Base-by-base conservation (phyloP, 2,329 filamentous ascomycete species). In the Bimuria novae-zelandiae region DNA sequence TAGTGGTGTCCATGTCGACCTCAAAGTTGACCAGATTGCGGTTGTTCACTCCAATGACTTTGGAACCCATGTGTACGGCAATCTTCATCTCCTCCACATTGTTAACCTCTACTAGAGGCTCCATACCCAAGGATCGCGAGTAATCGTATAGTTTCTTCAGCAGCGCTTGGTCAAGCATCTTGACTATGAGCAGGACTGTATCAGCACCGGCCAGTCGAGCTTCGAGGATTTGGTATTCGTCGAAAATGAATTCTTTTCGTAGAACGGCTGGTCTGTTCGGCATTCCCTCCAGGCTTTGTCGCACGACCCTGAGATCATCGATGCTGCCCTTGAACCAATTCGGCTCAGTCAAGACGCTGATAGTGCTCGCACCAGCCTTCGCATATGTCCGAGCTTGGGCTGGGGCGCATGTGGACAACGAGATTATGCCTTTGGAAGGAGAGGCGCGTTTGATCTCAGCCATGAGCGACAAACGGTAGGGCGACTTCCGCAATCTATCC, bases 321-420 rank as follows among this genome's bases (percentile, higher is more conserved):
- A 99, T 92, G 74, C 89, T 96, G 42, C 94, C 94, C 77, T 97
- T 97, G 81, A 99, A 99, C 94, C 94, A 99, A 69, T 97, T 89
- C 0, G 95, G 94, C 75, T 99, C 94, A 0, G 94, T 99, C 41
- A 99, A 83, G n/a, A 99, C 94, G 1, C 94, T 97, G 61, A 99
- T 99, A 33, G 96, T 91, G 71, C 93, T 97, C 42, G 94, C 94
- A 12, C 94, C 95, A 6, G 94, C 92, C 46, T 94, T 82, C 8
- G 95, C 94, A 73, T 99, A 99, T 62, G 89, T 91, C 59, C 87
- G 86, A 36, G 95, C 94, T 74, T 99, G 94, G 4, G 88, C 86
- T 21, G 94, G 92, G 8, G 94, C 94, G 64, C 89, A 94, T 19
- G 92, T 89, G 22, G 90, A 85, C 2, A 96, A 81, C 0, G 92